phyloP scores from a whole-genome alignment of 2,329 filamentous ascomycete genomes.

The Hawksworthiomyces lignivorus region DNA sequence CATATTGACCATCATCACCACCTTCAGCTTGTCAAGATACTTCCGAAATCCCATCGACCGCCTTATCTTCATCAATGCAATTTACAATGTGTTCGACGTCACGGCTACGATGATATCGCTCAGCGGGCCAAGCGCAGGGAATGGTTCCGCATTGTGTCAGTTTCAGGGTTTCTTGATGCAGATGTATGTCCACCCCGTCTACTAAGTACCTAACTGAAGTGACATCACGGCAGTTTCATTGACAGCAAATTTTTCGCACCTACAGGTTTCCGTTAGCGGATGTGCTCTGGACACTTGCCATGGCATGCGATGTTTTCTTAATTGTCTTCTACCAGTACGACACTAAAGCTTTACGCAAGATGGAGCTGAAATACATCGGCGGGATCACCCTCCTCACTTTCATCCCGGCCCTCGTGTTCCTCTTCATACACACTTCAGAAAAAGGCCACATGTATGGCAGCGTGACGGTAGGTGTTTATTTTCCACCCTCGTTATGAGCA shows the following conservation, averaged over 20 bases:
- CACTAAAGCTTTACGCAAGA: conserved; percentile 20
- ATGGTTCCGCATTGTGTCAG: conserved; percentile 25
- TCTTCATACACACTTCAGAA: conserved; percentile 23
- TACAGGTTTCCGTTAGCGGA: conserved; percentile 29
- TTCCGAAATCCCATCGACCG: conserved; percentile 31
- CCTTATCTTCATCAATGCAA: conserved; percentile 30
- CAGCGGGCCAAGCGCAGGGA: conserved; percentile 26
- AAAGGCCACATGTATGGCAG: conserved; percentile 29
- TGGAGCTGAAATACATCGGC: conserved; percentile 25
- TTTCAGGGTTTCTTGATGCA: conserved; percentile 31
- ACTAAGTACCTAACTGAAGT: no score
- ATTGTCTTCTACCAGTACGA: conserved; percentile 29
- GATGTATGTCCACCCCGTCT: conserved; percentile 20
- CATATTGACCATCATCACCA: conserved; percentile 25
- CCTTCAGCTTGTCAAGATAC: conserved; percentile 23
- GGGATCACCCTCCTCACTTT: conserved; percentile 24
- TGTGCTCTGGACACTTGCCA: conserved; percentile 29
- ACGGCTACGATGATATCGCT: conserved; percentile 31
- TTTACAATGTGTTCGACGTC: conserved; percentile 29
- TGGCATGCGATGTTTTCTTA: conserved; percentile 28
- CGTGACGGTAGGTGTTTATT: conserved; percentile 23
- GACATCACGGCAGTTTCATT: background rate
- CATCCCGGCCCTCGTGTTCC: conserved; percentile 26
- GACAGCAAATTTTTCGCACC: background rate
- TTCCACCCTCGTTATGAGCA: background rate